A percentile compares a stretch with the other conserved stretches of the same genome.
Conservation (phyloP, 2,329 filamentous ascomycete genomes). For the Colletotrichum chrysophilum region DNA sequence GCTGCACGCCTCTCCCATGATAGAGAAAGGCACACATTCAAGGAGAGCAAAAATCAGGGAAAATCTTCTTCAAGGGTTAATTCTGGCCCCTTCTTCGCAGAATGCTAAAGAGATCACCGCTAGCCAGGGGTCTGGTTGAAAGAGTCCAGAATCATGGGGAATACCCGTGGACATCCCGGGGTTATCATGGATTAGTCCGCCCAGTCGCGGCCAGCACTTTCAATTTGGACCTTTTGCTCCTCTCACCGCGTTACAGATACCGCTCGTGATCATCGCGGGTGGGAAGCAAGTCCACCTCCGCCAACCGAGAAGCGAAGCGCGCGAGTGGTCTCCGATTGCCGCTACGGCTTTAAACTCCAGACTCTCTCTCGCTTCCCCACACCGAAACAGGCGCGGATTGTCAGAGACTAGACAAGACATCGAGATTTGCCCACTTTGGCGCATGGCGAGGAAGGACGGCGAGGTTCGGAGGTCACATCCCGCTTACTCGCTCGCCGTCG, state of each 20-base stretch:
- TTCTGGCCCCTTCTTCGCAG: not conserved
- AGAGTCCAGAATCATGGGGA: not conserved
- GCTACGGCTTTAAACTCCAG: not conserved
- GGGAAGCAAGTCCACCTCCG: not conserved
- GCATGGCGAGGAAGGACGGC: not conserved
- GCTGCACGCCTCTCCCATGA: not conserved
- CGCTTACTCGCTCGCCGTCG: not conserved
- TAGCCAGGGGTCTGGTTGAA: not conserved
- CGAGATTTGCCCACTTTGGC: slow-evolving; percentile 3
- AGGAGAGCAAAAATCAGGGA: not conserved
- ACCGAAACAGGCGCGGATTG: slow-evolving; percentile 11
- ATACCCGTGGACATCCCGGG: not conserved
- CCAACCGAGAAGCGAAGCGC: not conserved
- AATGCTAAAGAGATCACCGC: not conserved
- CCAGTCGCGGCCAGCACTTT: not conserved
- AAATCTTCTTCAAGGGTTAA: not conserved
- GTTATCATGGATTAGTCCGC: not conserved
- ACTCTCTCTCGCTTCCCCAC: not conserved
- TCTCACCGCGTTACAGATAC: not conserved
- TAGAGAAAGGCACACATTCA: not conserved
- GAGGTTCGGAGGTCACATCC: slow-evolving; percentile 2
- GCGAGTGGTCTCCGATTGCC: not conserved
- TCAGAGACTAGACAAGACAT: not conserved
- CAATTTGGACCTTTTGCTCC: not conserved
- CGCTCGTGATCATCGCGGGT: not conserved